These are phyloP conservation scores for Fusarium robinianum DNA, from an alignment of 2,329 filamentous ascomycete species.

Conservation along the genomic window DNA sequence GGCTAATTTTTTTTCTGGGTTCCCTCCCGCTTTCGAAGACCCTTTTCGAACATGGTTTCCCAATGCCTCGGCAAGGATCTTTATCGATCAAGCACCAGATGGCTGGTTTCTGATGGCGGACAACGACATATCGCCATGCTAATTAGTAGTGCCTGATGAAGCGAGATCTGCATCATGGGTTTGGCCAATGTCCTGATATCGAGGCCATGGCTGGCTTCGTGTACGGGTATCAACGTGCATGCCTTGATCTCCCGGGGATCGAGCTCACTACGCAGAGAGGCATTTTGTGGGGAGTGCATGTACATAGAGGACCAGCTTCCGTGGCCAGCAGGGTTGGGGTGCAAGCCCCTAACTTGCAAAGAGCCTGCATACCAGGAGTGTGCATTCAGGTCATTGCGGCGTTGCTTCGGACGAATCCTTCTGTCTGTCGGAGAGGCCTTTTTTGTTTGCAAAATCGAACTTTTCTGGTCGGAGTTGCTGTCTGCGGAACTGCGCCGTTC, in stretches of 20 bases:
- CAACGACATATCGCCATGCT: no score
- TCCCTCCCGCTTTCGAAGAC: constrained; percentile 17
- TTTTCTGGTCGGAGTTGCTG: constrained; percentile 12
- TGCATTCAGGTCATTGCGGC: constrained; percentile 9
- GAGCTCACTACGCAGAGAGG: constrained; percentile 6
- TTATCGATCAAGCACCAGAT: constrained; percentile 16
- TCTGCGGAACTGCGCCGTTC: constrained; percentile 20
- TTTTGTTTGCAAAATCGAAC: constrained; percentile 5
- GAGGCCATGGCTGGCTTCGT: constrained; percentile 2
- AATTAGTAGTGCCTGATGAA: not conserved
- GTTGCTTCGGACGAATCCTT: constrained; percentile 26
- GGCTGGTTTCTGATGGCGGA: no score
- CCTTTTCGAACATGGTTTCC: constrained; percentile 24
- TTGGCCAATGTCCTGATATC: not conserved
- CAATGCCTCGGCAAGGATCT: constrained; percentile 14
- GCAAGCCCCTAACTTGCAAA: constrained; percentile 10
- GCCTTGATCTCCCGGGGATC: constrained; percentile 18
- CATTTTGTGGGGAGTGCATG: constrained; percentile 15
- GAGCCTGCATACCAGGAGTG: constrained; percentile 12
- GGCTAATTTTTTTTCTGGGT: constrained; percentile 19
- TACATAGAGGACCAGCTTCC: constrained; percentile 3
- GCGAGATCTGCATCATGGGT: not conserved
- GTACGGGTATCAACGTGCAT: constrained; percentile 7
- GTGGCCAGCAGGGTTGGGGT: constrained; percentile 14
- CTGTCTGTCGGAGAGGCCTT: constrained; percentile 7